Conservation (phyloP, 1,284 basidiomycete species). For the Boletellus sp. region DNA sequence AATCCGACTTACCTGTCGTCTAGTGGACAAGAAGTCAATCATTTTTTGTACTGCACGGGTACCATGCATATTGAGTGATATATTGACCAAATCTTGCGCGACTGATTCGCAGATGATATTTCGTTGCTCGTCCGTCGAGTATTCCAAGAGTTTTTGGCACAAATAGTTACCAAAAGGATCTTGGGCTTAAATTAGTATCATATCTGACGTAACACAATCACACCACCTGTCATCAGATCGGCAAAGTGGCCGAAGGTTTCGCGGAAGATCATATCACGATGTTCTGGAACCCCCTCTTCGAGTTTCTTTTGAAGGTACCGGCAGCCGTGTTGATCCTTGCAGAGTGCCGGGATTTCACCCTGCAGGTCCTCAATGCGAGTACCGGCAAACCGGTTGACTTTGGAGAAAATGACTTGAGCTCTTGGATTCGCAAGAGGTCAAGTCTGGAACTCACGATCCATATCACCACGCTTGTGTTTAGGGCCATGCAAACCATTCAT, state of each 20-base stretch:
- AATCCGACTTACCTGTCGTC: slow-evolving; percentile 73
- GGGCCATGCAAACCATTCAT: slow-evolving; percentile 87
- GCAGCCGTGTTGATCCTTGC: slow-evolving; percentile 99
- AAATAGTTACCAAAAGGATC: slow-evolving; percentile 99
- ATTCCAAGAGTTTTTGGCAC: slow-evolving; percentile 97
- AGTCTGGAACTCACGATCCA: slow-evolving; percentile 78
- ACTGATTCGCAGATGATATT: slow-evolving; percentile 98
- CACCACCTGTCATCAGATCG: slow-evolving; percentile 91
- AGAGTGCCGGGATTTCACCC: slow-evolving; percentile 89
- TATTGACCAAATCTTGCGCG: slow-evolving; percentile 94
- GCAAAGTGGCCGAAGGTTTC: slow-evolving; percentile 98
- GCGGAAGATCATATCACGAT: slow-evolving; percentile 98
- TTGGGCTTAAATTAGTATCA: slow-evolving; percentile 28
- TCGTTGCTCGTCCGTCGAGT: slow-evolving; percentile 95
- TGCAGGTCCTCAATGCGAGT: slow-evolving; percentile 93
- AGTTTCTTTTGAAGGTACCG: slow-evolving; percentile 98
- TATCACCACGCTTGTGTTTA: slow-evolving; percentile 90
- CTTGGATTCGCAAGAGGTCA: background rate
- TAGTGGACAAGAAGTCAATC: slow-evolving; percentile 98
- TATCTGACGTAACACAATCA: slow-evolving; percentile 5
- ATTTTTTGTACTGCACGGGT: slow-evolving; percentile 99
- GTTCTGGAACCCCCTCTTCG: slow-evolving; percentile 90
- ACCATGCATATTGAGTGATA: slow-evolving; percentile 99
- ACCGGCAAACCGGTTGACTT: slow-evolving; percentile 92
- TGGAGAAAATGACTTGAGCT: slow-evolving; percentile 5